Conservation (phyloP, 768 basidiomycete species). For the Rhizopogon sp. region DNA sequence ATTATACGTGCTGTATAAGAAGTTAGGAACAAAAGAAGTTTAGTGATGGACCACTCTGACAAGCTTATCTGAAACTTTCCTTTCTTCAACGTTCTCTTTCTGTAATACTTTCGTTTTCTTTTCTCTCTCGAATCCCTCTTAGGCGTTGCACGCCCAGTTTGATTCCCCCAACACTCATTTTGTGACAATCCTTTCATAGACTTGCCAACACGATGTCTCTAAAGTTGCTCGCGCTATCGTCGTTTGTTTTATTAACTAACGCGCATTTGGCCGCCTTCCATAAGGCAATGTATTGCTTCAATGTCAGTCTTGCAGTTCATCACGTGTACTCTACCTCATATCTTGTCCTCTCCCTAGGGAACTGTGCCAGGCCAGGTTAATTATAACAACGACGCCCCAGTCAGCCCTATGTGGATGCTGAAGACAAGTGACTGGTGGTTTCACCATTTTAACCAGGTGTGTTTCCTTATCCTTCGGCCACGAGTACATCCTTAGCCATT, state of each 20-base stretch:
- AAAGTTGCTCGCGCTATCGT: neutral
- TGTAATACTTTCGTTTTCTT: neutral
- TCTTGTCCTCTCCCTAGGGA: constrained; percentile 19
- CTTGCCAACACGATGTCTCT: neutral
- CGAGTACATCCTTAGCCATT: constrained; percentile 28
- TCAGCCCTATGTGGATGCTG: constrained; percentile 40
- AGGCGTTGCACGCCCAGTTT: neutral
- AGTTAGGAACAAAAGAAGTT: neutral
- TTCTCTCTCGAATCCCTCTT: neutral
- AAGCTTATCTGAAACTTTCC: neutral
- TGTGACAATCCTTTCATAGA: neutral
- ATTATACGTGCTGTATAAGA: neutral
- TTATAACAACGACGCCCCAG: constrained; percentile 34
- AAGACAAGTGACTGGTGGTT: constrained; percentile 40
- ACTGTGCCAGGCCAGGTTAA: constrained; percentile 20
- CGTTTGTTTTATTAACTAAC: constrained; percentile 13
- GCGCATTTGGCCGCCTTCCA: constrained; percentile 41
- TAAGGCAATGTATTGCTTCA: constrained; percentile 42
- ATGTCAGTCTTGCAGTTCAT: constrained; percentile 22
- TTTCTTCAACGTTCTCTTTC: neutral
- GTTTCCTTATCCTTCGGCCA: constrained; percentile 21
- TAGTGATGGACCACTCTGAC: neutral
- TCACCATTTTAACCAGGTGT: constrained; percentile 7
- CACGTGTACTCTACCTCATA: neutral
- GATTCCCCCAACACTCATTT: neutral